Percentiles rank a stretch among this genome's conserved stretches.
Conservation (phyloP, 768 basidiomycete species). For the Xerocomellus chrysenteron region DNA sequence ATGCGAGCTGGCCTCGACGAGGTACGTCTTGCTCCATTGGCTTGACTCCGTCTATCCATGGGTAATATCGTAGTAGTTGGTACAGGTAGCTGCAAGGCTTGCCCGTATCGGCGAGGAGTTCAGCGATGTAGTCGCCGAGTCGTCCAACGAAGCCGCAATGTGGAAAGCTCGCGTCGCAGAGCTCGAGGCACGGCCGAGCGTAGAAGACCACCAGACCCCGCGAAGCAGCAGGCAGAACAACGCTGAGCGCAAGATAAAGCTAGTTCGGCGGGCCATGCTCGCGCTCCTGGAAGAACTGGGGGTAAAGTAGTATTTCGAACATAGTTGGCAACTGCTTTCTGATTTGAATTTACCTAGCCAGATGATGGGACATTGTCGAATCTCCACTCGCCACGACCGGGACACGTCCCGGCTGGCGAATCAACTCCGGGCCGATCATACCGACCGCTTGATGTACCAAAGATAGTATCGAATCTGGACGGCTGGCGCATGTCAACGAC, state of each 20-base stretch:
- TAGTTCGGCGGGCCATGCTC: constrained; percentile 41
- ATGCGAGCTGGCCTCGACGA: constrained; percentile 28
- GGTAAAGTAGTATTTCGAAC: constrained; percentile 20
- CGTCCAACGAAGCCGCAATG: constrained; percentile 22
- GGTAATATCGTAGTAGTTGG: constrained; percentile 13
- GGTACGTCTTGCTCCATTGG: constrained; percentile 9
- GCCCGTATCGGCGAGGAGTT: constrained; percentile 34
- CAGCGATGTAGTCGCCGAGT: constrained; percentile 16
- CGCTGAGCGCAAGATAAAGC: constrained; percentile 30
- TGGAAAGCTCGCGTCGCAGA: constrained; percentile 34
- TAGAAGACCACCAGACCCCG: constrained; percentile 28
- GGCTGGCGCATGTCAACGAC: constrained; percentile 43
- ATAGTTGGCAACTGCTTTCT: neutral
- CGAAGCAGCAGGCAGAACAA: constrained; percentile 35
- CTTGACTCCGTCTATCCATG: neutral
- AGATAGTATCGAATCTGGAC: constrained; percentile 8
- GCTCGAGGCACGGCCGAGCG: constrained; percentile 34
- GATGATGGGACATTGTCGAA: constrained; percentile 18
- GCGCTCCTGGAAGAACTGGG: constrained; percentile 44
- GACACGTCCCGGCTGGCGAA: neutral
- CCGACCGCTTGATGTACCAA: constrained; percentile 7
- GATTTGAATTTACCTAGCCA: constrained; percentile 12
- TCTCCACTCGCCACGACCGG: constrained; percentile 11
- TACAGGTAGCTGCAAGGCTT: constrained; percentile 29
- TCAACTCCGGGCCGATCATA: constrained; percentile 8